Evolutionary conservation across 192 early-diverging fungal genomes (phyloP).

Genomic region (Rhizoclosmatium sp.): DNA sequence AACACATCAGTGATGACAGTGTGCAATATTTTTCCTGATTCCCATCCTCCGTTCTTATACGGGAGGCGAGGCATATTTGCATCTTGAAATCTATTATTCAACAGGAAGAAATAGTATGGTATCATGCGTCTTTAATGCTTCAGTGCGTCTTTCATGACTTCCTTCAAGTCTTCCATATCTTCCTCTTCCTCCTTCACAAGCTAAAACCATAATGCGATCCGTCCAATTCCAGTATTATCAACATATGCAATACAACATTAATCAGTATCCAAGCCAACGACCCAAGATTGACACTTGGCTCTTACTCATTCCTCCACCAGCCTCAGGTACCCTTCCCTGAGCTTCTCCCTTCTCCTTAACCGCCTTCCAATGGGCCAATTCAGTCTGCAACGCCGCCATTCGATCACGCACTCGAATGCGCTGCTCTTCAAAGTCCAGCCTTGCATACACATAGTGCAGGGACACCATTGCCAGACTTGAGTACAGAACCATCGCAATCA

Average conservation of each 20-base stretch:
- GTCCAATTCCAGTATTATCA: no score
- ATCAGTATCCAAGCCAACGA: background rate
- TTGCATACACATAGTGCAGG: slow-evolving; percentile 46
- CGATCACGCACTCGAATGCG: slow-evolving; percentile 28
- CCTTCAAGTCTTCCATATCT: no score
- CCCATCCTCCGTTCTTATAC: no score
- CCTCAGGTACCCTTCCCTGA: background rate
- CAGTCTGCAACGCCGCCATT: slow-evolving; percentile 32
- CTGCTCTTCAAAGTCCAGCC: slow-evolving; percentile 49
- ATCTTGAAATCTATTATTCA: no score
- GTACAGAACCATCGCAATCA: slow-evolving; percentile 42
- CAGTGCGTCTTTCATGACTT: no score
- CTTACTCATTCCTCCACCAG: background rate
- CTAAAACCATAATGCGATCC: no score
- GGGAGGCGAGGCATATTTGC: no score
- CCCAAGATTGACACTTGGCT: background rate
- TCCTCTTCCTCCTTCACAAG: no score
- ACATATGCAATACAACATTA: background rate
- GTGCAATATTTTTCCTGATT: no score
- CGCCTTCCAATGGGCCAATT: slow-evolving; percentile 31
- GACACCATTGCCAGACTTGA: slow-evolving; percentile 42
- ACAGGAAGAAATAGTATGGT: no score
- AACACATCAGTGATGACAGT: no score
- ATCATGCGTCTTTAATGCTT: no score
- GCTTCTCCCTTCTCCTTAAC: slow-evolving; percentile 18